Evolutionary conservation across 371 early-diverging fungal species (phyloP).

Genomic region (Nematocida homosporus): DNA sequence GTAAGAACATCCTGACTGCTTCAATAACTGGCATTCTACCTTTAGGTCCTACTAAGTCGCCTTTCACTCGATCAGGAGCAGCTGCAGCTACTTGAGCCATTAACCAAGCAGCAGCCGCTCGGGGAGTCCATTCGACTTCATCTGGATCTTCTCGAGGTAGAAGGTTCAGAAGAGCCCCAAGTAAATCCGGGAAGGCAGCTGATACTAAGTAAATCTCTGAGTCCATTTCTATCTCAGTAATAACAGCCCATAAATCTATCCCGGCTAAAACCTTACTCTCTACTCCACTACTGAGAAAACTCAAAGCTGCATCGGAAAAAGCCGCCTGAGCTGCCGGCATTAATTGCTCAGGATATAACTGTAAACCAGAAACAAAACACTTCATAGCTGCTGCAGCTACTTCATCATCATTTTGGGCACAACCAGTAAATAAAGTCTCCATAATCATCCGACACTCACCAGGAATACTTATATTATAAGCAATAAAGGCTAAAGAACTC

Average conservation of each 20-base stretch:
- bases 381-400: conserved; percentile 50
- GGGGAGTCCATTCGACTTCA: conserved; percentile 57
- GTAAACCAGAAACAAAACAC: conserved; percentile 56
- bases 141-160: conserved; percentile 54
- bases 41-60: conserved; percentile 13
- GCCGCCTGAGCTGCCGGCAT: conserved; percentile 33
- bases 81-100: conserved; percentile 45
- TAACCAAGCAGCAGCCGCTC: conserved; percentile 64
- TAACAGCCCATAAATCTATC: conserved; percentile 63
- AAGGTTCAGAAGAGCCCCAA: conserved; percentile 42
- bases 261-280: conserved; percentile 53
- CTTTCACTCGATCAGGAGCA: conserved; percentile 25
- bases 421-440: conserved; percentile 30
- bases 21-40: neutral
- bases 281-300: conserved; percentile 26
- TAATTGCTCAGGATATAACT: conserved; percentile 45
- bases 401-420: conserved; percentile 18
- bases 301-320: conserved; percentile 45
- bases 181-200: conserved; percentile 20
- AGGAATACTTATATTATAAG: conserved; percentile 43
- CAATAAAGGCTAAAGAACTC: conserved; percentile 30
- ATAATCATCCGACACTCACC: conserved; percentile 42
- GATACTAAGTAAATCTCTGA: neutral
- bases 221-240: conserved; percentile 57
- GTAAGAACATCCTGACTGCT: conserved; percentile 38